phyloP scores from a whole-genome alignment of 129 eudicot genomes.

The Saussurea involucrata region DNA sequence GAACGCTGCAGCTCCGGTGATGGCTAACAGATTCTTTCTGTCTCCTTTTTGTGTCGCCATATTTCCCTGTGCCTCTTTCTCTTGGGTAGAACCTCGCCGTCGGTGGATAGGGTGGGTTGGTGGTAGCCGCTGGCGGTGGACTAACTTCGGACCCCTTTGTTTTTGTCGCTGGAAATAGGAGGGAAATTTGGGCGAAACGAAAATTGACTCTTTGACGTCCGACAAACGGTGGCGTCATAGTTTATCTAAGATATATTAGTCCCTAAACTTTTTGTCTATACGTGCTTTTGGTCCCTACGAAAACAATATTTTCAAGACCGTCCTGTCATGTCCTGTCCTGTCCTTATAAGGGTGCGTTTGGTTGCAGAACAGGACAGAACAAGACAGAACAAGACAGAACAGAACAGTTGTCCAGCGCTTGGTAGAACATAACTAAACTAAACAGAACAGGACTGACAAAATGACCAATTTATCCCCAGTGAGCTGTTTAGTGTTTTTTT shows the following conservation, averaged over 20 bases:
- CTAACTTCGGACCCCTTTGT: slow-evolving; percentile 17
- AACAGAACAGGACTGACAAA: too few species aligned
- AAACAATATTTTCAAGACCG: too few species aligned
- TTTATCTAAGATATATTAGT: neutral
- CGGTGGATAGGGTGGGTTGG: neutral
- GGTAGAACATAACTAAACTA: too few species aligned
- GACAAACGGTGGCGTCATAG: slow-evolving; percentile 9
- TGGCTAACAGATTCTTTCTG: slow-evolving; percentile 47
- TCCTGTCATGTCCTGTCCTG: too few species aligned
- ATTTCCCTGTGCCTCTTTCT: slow-evolving; percentile 6
- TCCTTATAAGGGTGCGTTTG: too few species aligned
- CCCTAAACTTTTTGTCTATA: neutral
- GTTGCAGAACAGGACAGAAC: too few species aligned
- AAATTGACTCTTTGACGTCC: slow-evolving; percentile 20
- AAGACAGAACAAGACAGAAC: too few species aligned
- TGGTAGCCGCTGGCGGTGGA: slow-evolving; percentile 17
- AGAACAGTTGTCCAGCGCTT: too few species aligned
- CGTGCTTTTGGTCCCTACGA: neutral
- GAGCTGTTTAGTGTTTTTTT: too few species aligned
- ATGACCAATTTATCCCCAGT: too few species aligned
- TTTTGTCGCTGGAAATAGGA: slow-evolving; percentile 51
- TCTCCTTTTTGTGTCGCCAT: slow-evolving; percentile 38
- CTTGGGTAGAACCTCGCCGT: slow-evolving; percentile 8
- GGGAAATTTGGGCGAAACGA: slow-evolving; percentile 67
- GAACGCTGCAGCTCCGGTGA: slow-evolving; percentile 88